Conservation (phyloP, 2,329 filamentous ascomycete genomes). For the Botrytis deweyae region DNA sequence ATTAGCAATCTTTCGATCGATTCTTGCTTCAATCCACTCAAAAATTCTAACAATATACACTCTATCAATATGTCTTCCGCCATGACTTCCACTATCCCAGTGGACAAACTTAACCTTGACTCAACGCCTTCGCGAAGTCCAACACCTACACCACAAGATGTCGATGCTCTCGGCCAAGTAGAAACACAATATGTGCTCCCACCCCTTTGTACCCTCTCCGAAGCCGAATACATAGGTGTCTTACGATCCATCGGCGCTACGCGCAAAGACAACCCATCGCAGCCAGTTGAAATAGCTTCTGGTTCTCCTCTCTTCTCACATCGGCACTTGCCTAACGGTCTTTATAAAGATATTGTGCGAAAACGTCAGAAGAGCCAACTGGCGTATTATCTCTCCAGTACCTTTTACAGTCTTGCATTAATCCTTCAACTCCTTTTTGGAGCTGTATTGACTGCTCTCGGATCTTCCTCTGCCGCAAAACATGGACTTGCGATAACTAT, state of each 20-base stretch:
- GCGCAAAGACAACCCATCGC: background rate
- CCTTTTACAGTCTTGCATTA: conserved; percentile 28
- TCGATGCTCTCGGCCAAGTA: conserved; percentile 12
- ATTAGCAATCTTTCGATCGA: background rate
- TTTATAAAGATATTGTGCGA: conserved; percentile 30
- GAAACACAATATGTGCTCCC: conserved; percentile 17
- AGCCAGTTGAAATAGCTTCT: conserved; percentile 12
- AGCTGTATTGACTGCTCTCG: conserved; percentile 32
- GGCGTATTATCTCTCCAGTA: conserved; percentile 28
- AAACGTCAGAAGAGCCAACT: conserved; percentile 23
- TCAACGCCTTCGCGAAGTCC: background rate
- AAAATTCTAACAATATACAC: too few species aligned
- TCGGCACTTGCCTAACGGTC: conserved; percentile 26
- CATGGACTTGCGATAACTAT: conserved; percentile 27
- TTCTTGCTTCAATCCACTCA: background rate
- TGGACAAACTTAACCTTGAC: background rate
- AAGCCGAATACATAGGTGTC: conserved; percentile 8
- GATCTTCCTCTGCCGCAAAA: conserved; percentile 23
- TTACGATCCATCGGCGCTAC: conserved; percentile 13
- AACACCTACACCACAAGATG: conserved; percentile 15
- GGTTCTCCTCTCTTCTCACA: conserved; percentile 12
- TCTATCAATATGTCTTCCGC: background rate
- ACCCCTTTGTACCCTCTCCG: conserved; percentile 7
- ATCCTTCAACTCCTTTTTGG: conserved; percentile 33
- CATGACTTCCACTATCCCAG: background rate